A percentile compares a stretch with the other conserved stretches of the same genome.
Evolutionary conservation across 2,329 filamentous ascomycete genomes (phyloP).

Genomic region (Emericellopsis cladophorae): DNA sequence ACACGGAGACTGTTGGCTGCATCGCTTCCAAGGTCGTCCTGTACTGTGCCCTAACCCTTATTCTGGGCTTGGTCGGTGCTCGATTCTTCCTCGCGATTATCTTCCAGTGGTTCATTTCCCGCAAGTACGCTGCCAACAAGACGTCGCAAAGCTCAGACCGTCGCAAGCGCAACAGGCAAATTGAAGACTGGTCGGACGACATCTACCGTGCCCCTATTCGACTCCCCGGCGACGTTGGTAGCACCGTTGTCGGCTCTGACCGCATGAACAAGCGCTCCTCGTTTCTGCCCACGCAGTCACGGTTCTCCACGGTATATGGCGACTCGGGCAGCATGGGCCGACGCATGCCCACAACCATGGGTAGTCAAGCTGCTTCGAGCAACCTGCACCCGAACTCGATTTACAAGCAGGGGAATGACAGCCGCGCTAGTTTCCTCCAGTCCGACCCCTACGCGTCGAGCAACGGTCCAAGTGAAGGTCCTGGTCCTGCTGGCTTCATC

Average conservation of each 20-base stretch:
- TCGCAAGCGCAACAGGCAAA: slow-evolving; percentile 80
- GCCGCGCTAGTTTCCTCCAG: slow-evolving; percentile 52
- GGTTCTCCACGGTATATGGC: slow-evolving; percentile 83
- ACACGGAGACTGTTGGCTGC: slow-evolving; percentile 92
- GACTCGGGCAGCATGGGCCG: slow-evolving; percentile 39
- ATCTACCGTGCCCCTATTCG: slow-evolving; percentile 87
- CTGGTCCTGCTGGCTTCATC: slow-evolving; percentile 86
- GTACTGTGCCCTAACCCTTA: slow-evolving; percentile 85
- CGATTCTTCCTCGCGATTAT: slow-evolving; percentile 82
- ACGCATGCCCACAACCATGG: slow-evolving; percentile 79
- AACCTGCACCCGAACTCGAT: slow-evolving; percentile 58
- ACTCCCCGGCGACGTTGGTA: slow-evolving; percentile 61
- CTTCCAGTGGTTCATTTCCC: slow-evolving; percentile 94
- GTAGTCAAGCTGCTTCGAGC: slow-evolving; percentile 68
- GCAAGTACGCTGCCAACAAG: slow-evolving; percentile 71
- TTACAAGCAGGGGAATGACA: slow-evolving; percentile 56
- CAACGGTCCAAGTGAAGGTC: slow-evolving; percentile 49
- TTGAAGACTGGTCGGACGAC: slow-evolving; percentile 95
- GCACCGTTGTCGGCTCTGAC: slow-evolving; percentile 51
- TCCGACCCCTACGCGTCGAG: slow-evolving; percentile 41
- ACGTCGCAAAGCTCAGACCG: slow-evolving; percentile 72
- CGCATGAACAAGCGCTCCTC: slow-evolving; percentile 70
- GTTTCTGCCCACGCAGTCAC: slow-evolving; percentile 86
- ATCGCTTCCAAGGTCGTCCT: slow-evolving; percentile 96
- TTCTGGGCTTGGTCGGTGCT: slow-evolving; percentile 72